Conservation (phyloP, 371 early-diverging fungal species). For the Choanephora cucurbitarum region DNA sequence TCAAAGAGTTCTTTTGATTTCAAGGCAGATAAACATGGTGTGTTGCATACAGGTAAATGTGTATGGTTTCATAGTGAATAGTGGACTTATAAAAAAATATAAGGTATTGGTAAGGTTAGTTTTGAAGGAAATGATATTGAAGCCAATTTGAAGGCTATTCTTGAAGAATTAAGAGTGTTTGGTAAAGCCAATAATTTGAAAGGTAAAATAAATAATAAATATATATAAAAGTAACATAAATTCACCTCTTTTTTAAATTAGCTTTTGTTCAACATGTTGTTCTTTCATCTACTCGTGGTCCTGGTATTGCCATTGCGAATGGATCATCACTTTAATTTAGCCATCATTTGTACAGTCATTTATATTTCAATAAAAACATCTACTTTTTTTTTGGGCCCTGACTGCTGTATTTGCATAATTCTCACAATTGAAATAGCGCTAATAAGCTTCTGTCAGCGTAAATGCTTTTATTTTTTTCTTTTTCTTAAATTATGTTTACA, state of each 20-base stretch:
- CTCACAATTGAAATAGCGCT: neutral
- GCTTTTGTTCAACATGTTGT: slow-evolving; percentile 63
- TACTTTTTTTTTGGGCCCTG: no score
- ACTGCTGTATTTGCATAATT: no score
- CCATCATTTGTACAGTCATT: no score
- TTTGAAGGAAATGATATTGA: slow-evolving; percentile 60
- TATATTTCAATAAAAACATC: no score
- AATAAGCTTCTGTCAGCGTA: neutral
- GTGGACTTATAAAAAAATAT: no score
- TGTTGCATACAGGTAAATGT: slow-evolving; percentile 77
- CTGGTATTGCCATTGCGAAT: slow-evolving; percentile 53
- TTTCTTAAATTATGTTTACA: slow-evolving; percentile 42
- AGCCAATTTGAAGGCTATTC: slow-evolving; percentile 58
- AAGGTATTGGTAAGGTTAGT: slow-evolving; percentile 54
- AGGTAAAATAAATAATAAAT: slow-evolving; percentile 29
- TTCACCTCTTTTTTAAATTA: slow-evolving; percentile 17
- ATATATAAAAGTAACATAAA: neutral
- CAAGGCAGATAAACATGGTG: slow-evolving; percentile 71
- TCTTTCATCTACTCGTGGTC: slow-evolving; percentile 63
- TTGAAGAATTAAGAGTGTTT: slow-evolving; percentile 58
- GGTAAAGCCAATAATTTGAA: slow-evolving; percentile 61
- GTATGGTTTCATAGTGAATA: no score
- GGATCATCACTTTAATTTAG: slow-evolving; percentile 30
- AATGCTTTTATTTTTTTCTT: slow-evolving; percentile 7
- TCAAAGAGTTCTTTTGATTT: slow-evolving; percentile 75